Evolutionary conservation across 768 basidiomycete genomes (phyloP), one percentile per base, ranked within the genome.

Genomic region (Pisolithus albus): DNA sequence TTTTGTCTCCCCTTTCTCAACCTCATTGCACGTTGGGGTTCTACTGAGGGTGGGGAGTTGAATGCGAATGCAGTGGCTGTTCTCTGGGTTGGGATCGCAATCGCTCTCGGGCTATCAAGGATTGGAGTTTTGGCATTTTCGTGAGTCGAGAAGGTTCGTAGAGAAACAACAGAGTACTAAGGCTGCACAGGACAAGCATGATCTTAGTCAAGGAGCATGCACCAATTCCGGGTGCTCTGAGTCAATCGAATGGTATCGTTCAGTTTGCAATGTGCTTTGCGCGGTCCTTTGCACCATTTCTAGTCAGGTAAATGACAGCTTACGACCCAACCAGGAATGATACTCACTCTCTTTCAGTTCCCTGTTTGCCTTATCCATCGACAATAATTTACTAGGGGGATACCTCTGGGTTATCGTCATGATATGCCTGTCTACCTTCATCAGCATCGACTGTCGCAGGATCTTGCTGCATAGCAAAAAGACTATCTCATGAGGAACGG

Each of bases 231-330:
- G 69, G 72, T 13, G 72, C 76, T n/a, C 70, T 87, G 15, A 84
- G 83, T 2, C 74, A 77, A 40, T 79, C 80, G 1, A 86, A 86
- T 58, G 84, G 83, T 5, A 70, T 84, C 19, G 75, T 82, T 8
- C 81, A 84, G 56, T 73, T 80, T 46, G 68, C 74, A 7, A 82
- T 82, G 80, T 81, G 80, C 56, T 62, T 73, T 21, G 72, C 81
- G 19, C 74, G 84, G 28, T 75, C 81, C 1, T 61, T 83, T 46
- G 74, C 77, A 40, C 83, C 84, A 3, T 81, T 81, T 42, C 71
- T 83, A 46, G 79, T 79, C 49, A 82, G 80, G 81, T 80, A 37
- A 5, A 40, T 26, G 4, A 26, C 5, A 10, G 32, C 10, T 37
- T 19, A 19, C 24, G 8, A 23, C 26, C 23, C 21, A 5, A 44